Percentiles rank a stretch among this genome's conserved stretches.
Evolutionary conservation across 2,329 filamentous ascomycete species (phyloP).

Genomic region (Colletotrichum camelliae): DNA sequence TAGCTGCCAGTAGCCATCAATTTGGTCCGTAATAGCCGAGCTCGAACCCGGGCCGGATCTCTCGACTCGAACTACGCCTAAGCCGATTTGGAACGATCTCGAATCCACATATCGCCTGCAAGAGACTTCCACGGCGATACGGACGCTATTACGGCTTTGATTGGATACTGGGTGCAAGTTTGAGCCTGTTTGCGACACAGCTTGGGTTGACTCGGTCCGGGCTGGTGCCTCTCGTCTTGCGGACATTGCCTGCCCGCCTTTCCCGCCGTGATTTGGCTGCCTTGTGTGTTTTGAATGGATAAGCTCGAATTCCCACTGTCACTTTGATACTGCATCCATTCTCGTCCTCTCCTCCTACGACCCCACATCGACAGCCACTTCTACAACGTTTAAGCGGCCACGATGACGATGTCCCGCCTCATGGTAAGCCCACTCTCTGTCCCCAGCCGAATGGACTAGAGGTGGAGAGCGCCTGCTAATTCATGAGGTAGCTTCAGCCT

Average conservation of each 20-base stretch:
- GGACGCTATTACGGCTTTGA: background rate
- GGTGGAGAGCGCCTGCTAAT: background rate
- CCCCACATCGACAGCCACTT: background rate
- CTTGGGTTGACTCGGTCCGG: background rate
- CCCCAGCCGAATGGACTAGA: background rate
- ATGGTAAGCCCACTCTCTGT: background rate
- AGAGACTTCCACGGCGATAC: background rate
- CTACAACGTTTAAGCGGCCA: background rate
- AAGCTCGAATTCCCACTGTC: background rate
- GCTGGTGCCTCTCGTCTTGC: background rate
- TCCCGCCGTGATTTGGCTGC: background rate
- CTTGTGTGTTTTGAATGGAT: background rate
- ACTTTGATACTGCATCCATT: background rate
- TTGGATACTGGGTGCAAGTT: background rate
- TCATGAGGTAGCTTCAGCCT: background rate
- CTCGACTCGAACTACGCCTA: background rate
- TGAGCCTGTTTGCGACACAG: slow-evolving; percentile 1
- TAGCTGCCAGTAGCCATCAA: background rate
- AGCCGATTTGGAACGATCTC: background rate
- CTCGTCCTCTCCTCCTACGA: background rate
- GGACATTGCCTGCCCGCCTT: background rate
- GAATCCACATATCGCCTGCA: background rate
- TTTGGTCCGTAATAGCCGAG: background rate
- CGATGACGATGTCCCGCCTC: slow-evolving; percentile 1
- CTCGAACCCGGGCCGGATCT: background rate